Percentiles rank a stretch among this genome's conserved stretches.
Conservation (phyloP, 108 stramenopile species). For the Parmales sp. region DNA sequence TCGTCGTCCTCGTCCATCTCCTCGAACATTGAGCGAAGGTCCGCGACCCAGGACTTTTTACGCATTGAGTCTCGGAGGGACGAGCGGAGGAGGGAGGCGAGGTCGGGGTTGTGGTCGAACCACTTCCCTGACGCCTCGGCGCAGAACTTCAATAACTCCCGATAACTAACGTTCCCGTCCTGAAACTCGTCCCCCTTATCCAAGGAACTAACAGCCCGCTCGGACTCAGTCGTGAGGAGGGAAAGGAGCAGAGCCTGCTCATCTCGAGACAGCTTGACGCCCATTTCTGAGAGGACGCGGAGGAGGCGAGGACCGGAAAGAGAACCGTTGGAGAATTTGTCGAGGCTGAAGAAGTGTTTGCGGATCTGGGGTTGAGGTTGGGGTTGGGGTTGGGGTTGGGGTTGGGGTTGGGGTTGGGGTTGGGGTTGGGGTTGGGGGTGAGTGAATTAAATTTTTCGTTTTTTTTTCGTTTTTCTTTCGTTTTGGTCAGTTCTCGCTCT, state of each 20-base stretch:
- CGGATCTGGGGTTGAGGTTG: no score
- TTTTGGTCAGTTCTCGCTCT: no score
- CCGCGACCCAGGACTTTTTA: background rate
- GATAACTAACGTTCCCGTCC: background rate
- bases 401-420: no score
- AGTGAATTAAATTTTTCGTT: no score
- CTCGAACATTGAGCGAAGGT: background rate
- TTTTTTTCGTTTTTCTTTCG: no score
- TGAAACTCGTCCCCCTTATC: background rate
- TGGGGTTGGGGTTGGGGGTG: no score
- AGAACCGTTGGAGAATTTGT: slow-evolving; percentile 5
- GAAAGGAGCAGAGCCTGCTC: background rate
- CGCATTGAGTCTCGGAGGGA: background rate
- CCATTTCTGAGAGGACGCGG: background rate
- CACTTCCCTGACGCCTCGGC: background rate
- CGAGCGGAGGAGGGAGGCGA: background rate
- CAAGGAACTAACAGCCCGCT: no score
- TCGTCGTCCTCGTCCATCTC: slow-evolving; percentile 2
- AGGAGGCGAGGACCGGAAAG: background rate
- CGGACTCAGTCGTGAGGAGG: slow-evolving; percentile 5
- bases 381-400: no score
- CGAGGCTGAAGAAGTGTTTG: background rate
- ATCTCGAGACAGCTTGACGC: background rate
- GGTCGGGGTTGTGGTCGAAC: background rate
- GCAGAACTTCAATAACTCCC: slow-evolving; percentile 4